A percentile compares a stretch with the other conserved stretches of the same genome.
These are phyloP conservation scores for Leishmania turanica DNA, from an alignment of 208 protist genomes.

Conservation along the genomic window DNA sequence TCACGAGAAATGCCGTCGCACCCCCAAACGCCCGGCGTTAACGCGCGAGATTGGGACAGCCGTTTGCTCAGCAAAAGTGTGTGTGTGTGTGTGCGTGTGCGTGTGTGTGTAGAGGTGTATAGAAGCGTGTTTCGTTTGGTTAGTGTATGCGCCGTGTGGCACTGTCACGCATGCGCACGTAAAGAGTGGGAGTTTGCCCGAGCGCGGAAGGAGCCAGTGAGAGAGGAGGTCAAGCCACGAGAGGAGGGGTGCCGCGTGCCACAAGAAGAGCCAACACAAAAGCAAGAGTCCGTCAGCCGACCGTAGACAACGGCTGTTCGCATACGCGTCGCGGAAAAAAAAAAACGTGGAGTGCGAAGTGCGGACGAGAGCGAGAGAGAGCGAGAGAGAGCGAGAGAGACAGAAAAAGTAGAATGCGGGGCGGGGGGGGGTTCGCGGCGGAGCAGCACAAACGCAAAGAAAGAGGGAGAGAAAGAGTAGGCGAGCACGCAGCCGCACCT, in stretches of 20 bases:
- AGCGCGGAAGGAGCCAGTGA: neutral
- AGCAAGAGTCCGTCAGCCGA: neutral
- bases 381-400: neutral
- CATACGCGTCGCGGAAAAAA: neutral
- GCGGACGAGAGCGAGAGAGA: neutral
- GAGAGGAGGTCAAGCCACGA: neutral
- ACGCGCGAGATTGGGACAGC: neutral
- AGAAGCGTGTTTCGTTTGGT: neutral
- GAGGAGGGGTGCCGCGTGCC: neutral
- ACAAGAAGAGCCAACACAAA: neutral
- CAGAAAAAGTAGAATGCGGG: neutral
- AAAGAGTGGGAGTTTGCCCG: neutral
- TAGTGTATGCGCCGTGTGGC: neutral
- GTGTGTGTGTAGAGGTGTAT: neutral
- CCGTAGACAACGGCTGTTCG: neutral
- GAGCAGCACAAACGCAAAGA: neutral
- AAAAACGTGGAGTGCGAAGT: neutral
- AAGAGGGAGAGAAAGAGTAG: neutral
- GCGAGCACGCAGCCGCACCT: neutral
- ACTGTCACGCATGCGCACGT: neutral
- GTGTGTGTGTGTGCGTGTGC: neutral
- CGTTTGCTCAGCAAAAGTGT: neutral
- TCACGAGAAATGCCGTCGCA: neutral
- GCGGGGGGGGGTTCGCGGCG: neutral
- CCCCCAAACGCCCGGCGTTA: neutral